Percentiles rank a stretch among this genome's conserved stretches.
Evolutionary conservation across 352 stramenopile genomes (phyloP).

Genomic region (Phytopythium vexans): DNA sequence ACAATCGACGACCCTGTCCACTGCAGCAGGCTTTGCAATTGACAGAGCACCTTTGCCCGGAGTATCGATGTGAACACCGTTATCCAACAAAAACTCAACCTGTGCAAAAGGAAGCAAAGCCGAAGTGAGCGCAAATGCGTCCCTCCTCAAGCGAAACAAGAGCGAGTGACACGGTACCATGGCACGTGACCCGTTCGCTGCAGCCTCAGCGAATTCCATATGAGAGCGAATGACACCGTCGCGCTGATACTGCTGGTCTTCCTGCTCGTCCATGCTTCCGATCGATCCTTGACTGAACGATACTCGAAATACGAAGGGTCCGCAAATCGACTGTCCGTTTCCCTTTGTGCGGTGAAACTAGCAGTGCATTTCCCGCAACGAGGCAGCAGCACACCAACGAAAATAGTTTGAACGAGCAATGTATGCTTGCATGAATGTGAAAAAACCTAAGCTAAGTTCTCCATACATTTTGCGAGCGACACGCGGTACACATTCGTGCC

Average conservation of each 20-base stretch:
- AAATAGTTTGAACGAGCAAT: neutral
- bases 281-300: neutral
- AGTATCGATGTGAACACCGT: constrained; percentile 41
- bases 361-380: neutral
- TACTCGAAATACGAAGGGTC: no score
- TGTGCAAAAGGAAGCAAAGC: constrained; percentile 7
- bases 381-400: neutral
- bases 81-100: constrained; percentile 63
- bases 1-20: no score
- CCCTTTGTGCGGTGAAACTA: no score
- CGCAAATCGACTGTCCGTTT: no score
- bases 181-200: constrained; percentile 52
- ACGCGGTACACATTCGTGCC: constrained; percentile 60
- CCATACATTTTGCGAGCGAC: constrained; percentile 60
- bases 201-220: constrained; percentile 59
- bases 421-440: neutral
- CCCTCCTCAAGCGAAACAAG: neutral
- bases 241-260: constrained; percentile 25
- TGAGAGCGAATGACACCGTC: constrained; percentile 57
- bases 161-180: constrained; percentile 28
- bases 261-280: constrained; percentile 19
- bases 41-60: constrained; percentile 35
- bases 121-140: neutral
- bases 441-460: constrained; percentile 31
- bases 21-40: neutral